Conservation (phyloP, 257 asterid genomes). For the Nicotiana otophora region DNA sequence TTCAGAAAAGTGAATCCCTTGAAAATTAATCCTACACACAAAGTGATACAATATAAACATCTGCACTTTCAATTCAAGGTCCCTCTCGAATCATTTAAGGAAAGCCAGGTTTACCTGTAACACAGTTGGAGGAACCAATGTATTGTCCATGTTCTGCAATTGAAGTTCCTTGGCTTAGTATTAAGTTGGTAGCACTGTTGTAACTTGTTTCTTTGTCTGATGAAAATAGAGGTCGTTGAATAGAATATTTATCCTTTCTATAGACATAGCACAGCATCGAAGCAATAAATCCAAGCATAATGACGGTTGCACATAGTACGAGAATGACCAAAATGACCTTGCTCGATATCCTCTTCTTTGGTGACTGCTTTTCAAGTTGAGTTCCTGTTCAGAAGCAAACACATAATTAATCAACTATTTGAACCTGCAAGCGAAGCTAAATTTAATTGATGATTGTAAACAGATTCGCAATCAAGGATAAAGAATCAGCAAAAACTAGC, state of each 20-base stretch:
- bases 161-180: constrained; percentile 38
- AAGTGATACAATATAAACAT: background rate
- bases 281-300: constrained; percentile 47
- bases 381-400: constrained; percentile 42
- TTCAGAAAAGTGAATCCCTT: background rate
- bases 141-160: constrained; percentile 32
- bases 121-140: constrained; percentile 30
- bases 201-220: constrained; percentile 60
- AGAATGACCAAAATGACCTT: constrained; percentile 45
- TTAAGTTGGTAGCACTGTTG: constrained; percentile 58
- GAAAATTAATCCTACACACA: background rate
- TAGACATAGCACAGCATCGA: constrained; percentile 40
- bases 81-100: background rate
- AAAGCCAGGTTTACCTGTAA: constrained; percentile 34
- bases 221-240: constrained; percentile 45
- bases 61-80: background rate
- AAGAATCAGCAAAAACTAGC: background rate
- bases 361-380: constrained; percentile 30
- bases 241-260: constrained; percentile 38
- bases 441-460: background rate
- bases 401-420: background rate
- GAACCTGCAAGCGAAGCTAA: background rate
- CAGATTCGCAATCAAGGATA: background rate
- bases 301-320: constrained; percentile 44
- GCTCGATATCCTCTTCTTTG: constrained; percentile 45